Evolutionary conservation across 2,329 filamentous ascomycete species (phyloP).

Genomic region (Parasarocladium wereldwijsianum): DNA sequence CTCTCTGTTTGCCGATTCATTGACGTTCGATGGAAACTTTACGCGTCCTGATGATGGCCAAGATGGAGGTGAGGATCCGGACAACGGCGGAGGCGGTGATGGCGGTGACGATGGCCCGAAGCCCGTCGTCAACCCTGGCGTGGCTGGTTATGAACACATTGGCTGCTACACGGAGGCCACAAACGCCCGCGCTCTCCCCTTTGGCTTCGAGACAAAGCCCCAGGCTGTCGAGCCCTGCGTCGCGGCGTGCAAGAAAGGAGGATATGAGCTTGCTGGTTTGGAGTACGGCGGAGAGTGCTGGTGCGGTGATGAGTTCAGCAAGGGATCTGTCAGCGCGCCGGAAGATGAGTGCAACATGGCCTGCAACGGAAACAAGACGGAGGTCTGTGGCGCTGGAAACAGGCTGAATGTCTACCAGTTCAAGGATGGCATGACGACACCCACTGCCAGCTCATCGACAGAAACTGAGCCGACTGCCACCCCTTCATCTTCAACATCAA

Average conservation of each 20-base stretch:
- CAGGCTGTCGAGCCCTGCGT: slow-evolving; percentile 20
- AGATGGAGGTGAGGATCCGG: slow-evolving; percentile 4
- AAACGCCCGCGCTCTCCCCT: slow-evolving; percentile 16
- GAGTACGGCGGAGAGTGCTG: slow-evolving; percentile 27
- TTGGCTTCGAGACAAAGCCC: slow-evolving; percentile 10
- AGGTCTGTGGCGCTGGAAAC: slow-evolving; percentile 19
- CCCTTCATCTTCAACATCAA: slow-evolving; percentile 16
- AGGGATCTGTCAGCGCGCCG: slow-evolving; percentile 15
- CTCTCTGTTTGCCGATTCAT: slow-evolving; percentile 29
- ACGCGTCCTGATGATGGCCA: slow-evolving; percentile 9
- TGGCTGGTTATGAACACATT: slow-evolving; percentile 18
- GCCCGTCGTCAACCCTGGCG: slow-evolving; percentile 22
- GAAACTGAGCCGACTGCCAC: neutral
- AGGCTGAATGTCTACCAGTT: slow-evolving; percentile 21
- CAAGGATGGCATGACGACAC: slow-evolving; percentile 3
- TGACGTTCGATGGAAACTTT: slow-evolving; percentile 14
- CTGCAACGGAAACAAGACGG: slow-evolving; percentile 18
- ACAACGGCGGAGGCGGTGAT: slow-evolving; percentile 1
- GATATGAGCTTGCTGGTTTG: slow-evolving; percentile 18
- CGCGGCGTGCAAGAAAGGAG: slow-evolving; percentile 13
- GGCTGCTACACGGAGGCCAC: slow-evolving; percentile 24
- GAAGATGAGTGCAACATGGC: slow-evolving; percentile 18
- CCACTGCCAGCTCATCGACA: neutral
- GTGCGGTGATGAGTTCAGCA: slow-evolving; percentile 16
- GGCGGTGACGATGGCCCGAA: neutral